Evolutionary conservation across 768 basidiomycete genomes (phyloP), one percentile per base, ranked within the genome.

Genomic region (Fomitopsis pulvina): DNA sequence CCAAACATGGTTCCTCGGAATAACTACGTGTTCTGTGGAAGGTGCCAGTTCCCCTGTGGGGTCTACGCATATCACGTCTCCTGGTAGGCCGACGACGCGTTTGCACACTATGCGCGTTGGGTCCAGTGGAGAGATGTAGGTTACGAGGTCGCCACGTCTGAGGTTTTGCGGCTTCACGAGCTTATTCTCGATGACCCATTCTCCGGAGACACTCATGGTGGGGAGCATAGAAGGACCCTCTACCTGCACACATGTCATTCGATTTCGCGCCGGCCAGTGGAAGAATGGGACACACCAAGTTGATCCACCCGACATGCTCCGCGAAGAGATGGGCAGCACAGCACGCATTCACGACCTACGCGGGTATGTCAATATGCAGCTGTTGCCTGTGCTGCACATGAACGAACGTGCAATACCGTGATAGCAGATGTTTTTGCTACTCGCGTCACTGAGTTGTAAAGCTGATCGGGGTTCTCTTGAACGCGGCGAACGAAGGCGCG

Each of bases 1-100:
- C 95, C 95, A 97, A 21, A 95, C 66, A 63, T 95, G 87, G 2
- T 92, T 91, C 58, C 77, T 78, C 1, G 95, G 95, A 9, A 97
- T 69, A 24, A 81, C 61, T 14, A 94, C 76, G 59, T 92, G 88
- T 52, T 86, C 86, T 14, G 73, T 74, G 10, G 82, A 80, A 9
- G 83, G 79, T 8, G 79, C 82, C 43, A 69, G 68, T 45, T 66
- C 55, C 3, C 85, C 86, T 3, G 84, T 85, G 18, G 94, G 94
- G 63, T 98, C 92, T 20, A 92, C 85, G 53, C 90, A 92, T 26
- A 98, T 64, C 29, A 83, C 69, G 66, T 97, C 95, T 3, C 95
- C 94, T 21, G 92, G 87, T 21, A 98, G 69, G 1, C 93, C 95
- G 29, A 95, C 75, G 10, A 98, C 71, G 37, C 95, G 81, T 71